phyloP scores from a whole-genome alignment of 1,284 basidiomycete species.

The Papiliotrema laurentii region DNA sequence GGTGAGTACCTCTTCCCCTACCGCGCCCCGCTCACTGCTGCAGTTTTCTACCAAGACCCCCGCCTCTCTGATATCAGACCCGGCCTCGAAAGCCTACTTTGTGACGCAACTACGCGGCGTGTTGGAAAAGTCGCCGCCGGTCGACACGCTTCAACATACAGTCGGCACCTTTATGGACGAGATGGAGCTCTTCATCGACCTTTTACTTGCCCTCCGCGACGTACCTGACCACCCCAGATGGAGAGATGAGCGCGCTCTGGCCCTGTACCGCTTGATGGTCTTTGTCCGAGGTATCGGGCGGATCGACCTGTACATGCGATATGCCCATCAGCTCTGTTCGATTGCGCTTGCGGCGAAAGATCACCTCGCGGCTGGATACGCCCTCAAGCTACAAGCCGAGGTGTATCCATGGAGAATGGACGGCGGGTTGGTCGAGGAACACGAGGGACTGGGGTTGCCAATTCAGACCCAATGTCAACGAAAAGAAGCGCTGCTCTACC shows the following conservation, averaged over 20 bases:
- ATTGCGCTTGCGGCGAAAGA: conserved; percentile 84
- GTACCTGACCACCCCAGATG: conserved; percentile 92
- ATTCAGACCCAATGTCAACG: conserved; percentile 90
- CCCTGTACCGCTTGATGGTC: conserved; percentile 85
- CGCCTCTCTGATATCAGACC: conserved; percentile 72
- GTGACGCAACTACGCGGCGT: conserved; percentile 83
- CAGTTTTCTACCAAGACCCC: conserved; percentile 27
- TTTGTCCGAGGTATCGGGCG: conserved; percentile 81
- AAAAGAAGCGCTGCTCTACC: conserved; percentile 81
- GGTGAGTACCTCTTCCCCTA: conserved; percentile 15
- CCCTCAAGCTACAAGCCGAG: conserved; percentile 88
- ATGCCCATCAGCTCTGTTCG: conserved; percentile 85
- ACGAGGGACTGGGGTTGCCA: conserved; percentile 76
- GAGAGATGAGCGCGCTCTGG: conserved; percentile 88
- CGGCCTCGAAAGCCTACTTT: conserved; percentile 85
- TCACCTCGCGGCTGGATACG: conserved; percentile 86
- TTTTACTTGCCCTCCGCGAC: conserved; percentile 85
- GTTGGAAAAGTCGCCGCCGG: conserved; percentile 70
- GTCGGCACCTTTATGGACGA: conserved; percentile 81
- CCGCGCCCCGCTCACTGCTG: background rate
- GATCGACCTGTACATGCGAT: conserved; percentile 87
- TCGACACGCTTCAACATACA: conserved; percentile 73
- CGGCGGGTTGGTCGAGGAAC: conserved; percentile 67
- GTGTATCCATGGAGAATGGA: conserved; percentile 83
- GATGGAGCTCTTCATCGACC: conserved; percentile 87